Evolutionary conservation across 2,329 filamentous ascomycete genomes (phyloP), one percentile per base, ranked within the genome.

Genomic region (Magnaporthiopsis poae): DNA sequence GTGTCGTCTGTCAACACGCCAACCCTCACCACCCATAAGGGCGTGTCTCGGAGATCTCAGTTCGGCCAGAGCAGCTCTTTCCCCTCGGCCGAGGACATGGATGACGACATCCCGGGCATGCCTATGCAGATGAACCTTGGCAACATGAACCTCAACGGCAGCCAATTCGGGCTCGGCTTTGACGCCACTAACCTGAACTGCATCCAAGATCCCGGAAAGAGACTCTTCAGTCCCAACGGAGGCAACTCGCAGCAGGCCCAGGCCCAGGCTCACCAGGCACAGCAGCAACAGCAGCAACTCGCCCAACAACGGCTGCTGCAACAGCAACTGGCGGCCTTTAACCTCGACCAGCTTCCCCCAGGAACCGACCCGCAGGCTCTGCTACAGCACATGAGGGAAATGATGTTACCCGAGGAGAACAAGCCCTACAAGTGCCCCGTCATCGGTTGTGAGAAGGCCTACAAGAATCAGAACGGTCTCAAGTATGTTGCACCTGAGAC

Each of bases 351-450:
- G 72, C 89, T 94, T 71, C 86, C 87, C 33, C 84, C 88, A 63
- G 91, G 93, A 71, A 91, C 88, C 70, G 90, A 94, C 71, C 90
- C 82, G 65, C 81, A 83, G 67, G 77, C 80, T 27, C 75, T 86
- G n/a, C 75, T 86, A 60, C 83, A 86, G 70, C 81, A 84, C 64
- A 80, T 86, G 66, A 83, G 69, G 56, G 82, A 80, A n/a, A 80
- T 89, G 75, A 82, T 87, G 77, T 83, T 88, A 67, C 89, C 89
- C 21, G 94, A 98, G 75, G 94, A 99, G 75, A 92, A 96, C 73
- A 99, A 98, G 79, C 95, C 95, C 0, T 99, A 96, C 83, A 91
- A 93, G 76, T 99, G 95, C 74, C 95, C 95, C 1, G 95, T 99
- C 64, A 96, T 99, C 75, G 95, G 95, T 7, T 99, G 95, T 74